Evolutionary conservation across 2,329 filamentous ascomycete species (phyloP), one percentile per base, ranked within the genome.

Genomic region (Botrytis fragariae): DNA sequence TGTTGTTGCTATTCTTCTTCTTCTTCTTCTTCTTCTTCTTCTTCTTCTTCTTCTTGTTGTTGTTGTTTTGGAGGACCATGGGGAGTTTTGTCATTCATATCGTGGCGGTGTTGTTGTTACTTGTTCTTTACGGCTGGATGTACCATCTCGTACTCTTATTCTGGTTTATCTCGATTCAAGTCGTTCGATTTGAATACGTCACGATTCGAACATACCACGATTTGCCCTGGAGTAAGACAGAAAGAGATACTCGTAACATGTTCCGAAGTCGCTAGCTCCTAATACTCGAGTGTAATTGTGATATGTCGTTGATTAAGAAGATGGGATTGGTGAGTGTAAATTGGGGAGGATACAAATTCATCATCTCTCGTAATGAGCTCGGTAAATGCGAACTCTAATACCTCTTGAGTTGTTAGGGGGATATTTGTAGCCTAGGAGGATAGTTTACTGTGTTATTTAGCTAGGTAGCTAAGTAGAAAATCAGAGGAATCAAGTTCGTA

Each of bases 401-500:
- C 10, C 10, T 51, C 22, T 51, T 4, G 6, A 5, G 1, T 25
- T 51, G 10, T 51, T 9, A 18, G 2, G 20, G 8, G 44, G 20
- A 45, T 22, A 25, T 6, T n/a, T 51, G 1, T 12, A 6, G 48
- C 12, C 12, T 14, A 25, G 48, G 48, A 54, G 25, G 12, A 16
- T 25, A 16, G 2, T 16, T 3, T 3, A 6, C 7, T 16, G 0
- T n/a, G 1, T n/a, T 7, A 14, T n/a, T 2, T 7, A 51, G 1
- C 12, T n/a, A n/a, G 12, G 1, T n/a, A 14, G 25, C 25, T 7
- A 12, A 14, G 22, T 6, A 10, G 25, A n/a, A n/a, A n/a, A n/a
- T n/a, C 16, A 8, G 12, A 54, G 5, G 0, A 16, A n/a, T 16
- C 0, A 3, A n/a, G 25, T 16, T n/a, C 5, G 10, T 14, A 6